Evolutionary conservation across 495 filamentous ascomycete genomes (phyloP), one percentile per base, ranked within the genome.

Genomic region (Viridothelium virens): DNA sequence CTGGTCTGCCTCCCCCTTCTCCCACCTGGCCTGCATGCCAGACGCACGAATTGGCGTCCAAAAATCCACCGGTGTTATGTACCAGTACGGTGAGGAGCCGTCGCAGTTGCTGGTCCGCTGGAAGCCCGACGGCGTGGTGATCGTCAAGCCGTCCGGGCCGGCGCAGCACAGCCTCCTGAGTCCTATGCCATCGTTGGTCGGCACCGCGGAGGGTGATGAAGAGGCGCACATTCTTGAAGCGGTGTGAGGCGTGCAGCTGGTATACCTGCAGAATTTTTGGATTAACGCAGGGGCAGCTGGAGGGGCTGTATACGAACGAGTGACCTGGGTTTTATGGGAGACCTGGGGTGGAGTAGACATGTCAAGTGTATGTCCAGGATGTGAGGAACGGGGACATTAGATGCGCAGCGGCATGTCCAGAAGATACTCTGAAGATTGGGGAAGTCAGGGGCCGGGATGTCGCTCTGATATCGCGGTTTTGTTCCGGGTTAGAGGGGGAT

Each of bases 261-360:
- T 59, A 6, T 33, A 59, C 4, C 18, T 59, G 14, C 53, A 25
- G 31, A 18, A 18, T 34, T 36, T 59, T 59, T 59, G 53, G 53
- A 10, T 31, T 59, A 0, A 59, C 36, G 53, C 53, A 34, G 53
- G 25, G 36, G 31, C 3, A 31, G 53, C 53, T 10, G 31, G 25
- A 59, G 36, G 4, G 33, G 6, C 53, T 6, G 3, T 59, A 4
- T 36, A 59, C 53, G 7, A 59, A 59, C 14, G 53, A 59, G 14
- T 59, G 53, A 31, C 36, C 36, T 36, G 53, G 53, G 25, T 59
- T 59, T 31, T 18, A 59, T 59, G 53, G 53, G 33, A 18, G 53
- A 33, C 1, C 53, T 6, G 14, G 36, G 10, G 53, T 34, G 7
- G 36, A 59, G 14, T 34, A 59, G 31, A 59, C 53, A 6, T 59